Evolutionary conservation across 73 alveolate genomes (phyloP), one percentile per base, ranked within the genome.

Genomic region (Paramecium primaurelia): DNA sequence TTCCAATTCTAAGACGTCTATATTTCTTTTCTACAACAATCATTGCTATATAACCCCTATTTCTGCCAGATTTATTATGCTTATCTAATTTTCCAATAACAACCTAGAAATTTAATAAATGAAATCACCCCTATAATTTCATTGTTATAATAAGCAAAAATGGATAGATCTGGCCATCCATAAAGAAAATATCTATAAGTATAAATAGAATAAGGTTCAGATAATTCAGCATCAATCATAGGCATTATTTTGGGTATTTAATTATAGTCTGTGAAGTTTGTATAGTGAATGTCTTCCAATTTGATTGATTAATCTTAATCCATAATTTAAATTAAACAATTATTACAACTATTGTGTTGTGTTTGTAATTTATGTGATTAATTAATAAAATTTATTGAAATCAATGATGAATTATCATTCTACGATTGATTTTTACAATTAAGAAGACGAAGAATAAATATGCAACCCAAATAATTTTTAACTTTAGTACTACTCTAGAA

Each of bases 21-120:
- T 95, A 96, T 51, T 98, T 96, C 36, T 97, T 97, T 42, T 96
- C 92, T 28, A 98, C 99, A 10, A 99, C 99, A 36, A 98, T 93
- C 99, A 98, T 98, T 12, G 99, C 99, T 45, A 98, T 96, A 89
- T 98, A 98, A 20, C 99, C 99, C 87, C 97, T 92, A 22, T 68
- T 86, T 85, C 95, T 91, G 36, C 93, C 90, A 28, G 91, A 75
- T 90, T 92, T 93, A 64, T 86, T 68, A 71, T 96, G 93, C 14
- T 73, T 88, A 73, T 94, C 96, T 59, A 92, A 86, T 94, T 96
- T 90, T 88, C 98, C 94, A 89, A 89, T 89, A 0, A 89, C 94
- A 18, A 71, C 91, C 91, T 80, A 45, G 7, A 7, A 37, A 75
- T 75, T 75, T 22, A 14, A 34, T 10, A 11, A 32, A 32, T 18